These are phyloP conservation scores for Colletotrichum chlorophyti DNA, from an alignment of 2,329 filamentous ascomycete species.

Conservation along the genomic window DNA sequence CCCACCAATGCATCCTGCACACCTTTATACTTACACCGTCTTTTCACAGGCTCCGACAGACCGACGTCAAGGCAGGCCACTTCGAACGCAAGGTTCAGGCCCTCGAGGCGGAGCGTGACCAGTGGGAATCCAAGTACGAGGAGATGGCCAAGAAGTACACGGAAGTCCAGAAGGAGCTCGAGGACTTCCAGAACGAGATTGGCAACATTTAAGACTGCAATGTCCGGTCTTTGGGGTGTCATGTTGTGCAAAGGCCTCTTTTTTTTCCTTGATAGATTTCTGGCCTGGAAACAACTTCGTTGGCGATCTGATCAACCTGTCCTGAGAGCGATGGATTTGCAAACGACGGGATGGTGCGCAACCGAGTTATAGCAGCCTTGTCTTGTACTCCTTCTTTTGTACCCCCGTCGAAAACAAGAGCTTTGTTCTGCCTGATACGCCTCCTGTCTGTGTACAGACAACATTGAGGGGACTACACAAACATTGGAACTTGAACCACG, in stretches of 20 bases:
- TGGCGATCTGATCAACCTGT: constrained; percentile 22
- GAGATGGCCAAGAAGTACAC: constrained; percentile 93
- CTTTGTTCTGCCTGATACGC: constrained; percentile 19
- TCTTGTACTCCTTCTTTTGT: constrained; percentile 24
- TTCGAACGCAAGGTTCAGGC: constrained; percentile 99
- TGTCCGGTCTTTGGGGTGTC: constrained; percentile 19
- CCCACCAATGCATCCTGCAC: constrained; percentile 19
- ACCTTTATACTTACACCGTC: constrained; percentile 27
- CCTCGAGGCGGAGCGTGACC: constrained; percentile 87
- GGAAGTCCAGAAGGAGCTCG: constrained; percentile 84
- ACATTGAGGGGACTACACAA: constrained; percentile 6
- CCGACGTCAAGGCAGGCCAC: constrained; percentile 98
- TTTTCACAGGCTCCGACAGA: constrained; percentile 84
- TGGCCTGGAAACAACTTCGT: constrained; percentile 22
- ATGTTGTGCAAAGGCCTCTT: constrained; percentile 15
- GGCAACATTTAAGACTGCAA: constrained; percentile 86
- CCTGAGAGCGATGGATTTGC: constrained; percentile 23
- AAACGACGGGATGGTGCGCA: constrained; percentile 17
- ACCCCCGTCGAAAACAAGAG: constrained; percentile 26
- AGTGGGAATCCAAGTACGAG: constrained; percentile 98
- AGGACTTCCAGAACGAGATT: constrained; percentile 90
- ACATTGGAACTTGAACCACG: constrained; percentile 15
- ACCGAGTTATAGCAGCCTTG: constrained; percentile 26
- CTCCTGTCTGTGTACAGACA: neutral
- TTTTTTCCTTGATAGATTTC: constrained; percentile 20